Conservation (phyloP, 371 early-diverging fungal species). For the Mucor velutinosus region DNA sequence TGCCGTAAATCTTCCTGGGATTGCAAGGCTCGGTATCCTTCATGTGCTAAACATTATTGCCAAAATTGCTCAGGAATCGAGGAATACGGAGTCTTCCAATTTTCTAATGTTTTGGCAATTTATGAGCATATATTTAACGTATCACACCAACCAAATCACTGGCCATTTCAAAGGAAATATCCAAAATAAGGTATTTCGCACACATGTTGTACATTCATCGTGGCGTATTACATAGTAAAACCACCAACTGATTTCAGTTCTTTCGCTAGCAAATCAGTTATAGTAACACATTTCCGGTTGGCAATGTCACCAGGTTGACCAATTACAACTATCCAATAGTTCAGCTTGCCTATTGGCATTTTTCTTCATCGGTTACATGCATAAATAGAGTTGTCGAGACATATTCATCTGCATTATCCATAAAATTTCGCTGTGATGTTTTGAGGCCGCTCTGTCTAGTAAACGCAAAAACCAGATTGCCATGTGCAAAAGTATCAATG, state of each 20-base stretch:
- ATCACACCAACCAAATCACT: background rate
- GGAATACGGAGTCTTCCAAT: background rate
- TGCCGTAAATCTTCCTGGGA: too few relatives aligned
- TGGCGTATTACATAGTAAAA: background rate
- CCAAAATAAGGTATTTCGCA: background rate
- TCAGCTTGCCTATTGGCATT: background rate
- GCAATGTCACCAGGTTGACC: background rate
- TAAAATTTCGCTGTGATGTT: too few relatives aligned
- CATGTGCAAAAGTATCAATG: too few relatives aligned
- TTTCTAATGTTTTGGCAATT: background rate
- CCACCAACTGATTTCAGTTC: too few relatives aligned
- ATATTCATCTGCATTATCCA: too few relatives aligned
- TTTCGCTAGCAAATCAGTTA: background rate
- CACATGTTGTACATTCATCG: background rate
- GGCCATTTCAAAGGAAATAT: background rate
- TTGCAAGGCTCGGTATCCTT: background rate
- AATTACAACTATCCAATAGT: background rate
- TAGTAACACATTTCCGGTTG: background rate
- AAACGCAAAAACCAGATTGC: too few relatives aligned
- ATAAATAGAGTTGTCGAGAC: too few relatives aligned
- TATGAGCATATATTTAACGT: background rate
- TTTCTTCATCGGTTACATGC: too few relatives aligned
- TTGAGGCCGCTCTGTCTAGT: too few relatives aligned
- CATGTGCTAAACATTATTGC: background rate
- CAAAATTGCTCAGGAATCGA: background rate